Evolutionary conservation across 2,329 filamentous ascomycete genomes (phyloP).

Genomic region (Penicillium sp.): DNA sequence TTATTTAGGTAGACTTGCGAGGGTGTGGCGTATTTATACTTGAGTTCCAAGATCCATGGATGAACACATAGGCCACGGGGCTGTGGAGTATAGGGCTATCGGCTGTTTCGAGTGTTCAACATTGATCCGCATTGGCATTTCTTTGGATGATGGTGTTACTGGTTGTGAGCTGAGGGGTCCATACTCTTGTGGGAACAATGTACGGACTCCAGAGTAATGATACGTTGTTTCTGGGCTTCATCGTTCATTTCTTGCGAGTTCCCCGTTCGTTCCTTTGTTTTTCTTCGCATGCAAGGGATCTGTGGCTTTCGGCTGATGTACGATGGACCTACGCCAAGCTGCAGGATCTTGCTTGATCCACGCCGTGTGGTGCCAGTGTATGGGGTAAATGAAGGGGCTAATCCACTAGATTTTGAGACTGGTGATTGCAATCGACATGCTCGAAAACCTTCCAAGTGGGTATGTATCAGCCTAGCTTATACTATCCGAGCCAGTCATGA

Average conservation of each 20-base stretch:
- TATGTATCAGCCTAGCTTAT: background rate
- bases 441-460: conserved; percentile 4
- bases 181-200: background rate
- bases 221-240: background rate
- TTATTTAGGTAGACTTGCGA: background rate
- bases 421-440: conserved; percentile 11
- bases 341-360: background rate
- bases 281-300: background rate
- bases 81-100: conserved; percentile 3
- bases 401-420: background rate
- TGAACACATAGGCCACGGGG: conserved; percentile 5
- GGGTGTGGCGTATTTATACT: conserved; percentile 9
- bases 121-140: background rate
- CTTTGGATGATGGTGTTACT: background rate
- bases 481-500: conserved; percentile 3
- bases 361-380: background rate
- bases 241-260: no score
- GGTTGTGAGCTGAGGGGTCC: background rate
- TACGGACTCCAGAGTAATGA: no score
- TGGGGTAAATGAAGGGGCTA: conserved; percentile 9
- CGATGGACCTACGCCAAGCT: background rate
- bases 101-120: background rate
- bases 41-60: background rate
- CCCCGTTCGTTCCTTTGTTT: background rate
- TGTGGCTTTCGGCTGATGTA: background rate